Base-by-base conservation (phyloP, 768 basidiomycete species). In the Leucogyrophana mollusca region DNA sequence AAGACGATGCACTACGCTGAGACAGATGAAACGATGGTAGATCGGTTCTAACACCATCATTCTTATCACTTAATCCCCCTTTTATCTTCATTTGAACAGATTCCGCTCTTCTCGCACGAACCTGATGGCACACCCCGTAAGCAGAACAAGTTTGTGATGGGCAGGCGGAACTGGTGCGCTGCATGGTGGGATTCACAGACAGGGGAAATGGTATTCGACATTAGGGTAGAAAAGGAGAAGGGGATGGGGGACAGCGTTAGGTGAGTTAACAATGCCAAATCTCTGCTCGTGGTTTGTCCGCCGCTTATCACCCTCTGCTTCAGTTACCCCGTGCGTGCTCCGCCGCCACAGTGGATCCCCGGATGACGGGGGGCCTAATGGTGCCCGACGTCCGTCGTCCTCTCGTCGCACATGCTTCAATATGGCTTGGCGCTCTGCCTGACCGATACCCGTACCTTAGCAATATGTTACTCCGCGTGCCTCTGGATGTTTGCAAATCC, bases 11-110 rank as follows among this genome's bases (percentile, higher is more conserved):
- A 94, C 57, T 67, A 82, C 52, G 72, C 73, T 10, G 71, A 85
- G 13, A 98, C 95, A 0, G 95, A 96, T 56, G 94, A 97, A 63
- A 76, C 66, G 9, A 95, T 90, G 90, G 90, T 89, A 0, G 18
- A 64, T 33, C 22, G 1, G 14, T 40, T 9, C n/a, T 43, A 1
- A 2, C 34, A 43, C 37, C 5, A 14, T 37, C 9, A 20, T 13
- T 14, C 16, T 5, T 37, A 25, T 37, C n/a, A 17, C 39, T 13
- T 34, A 34, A 16, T 17, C 17, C 22, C 36, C 10, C 20, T 10
- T 16, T n/a, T 6, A 37, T 37, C 27, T 7, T 30, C 27, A 6
- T 13, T 32, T 16, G 34, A 34, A 13, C 47, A 90, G 90, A 61
- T 89, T 25, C 89, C 91, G 3, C 55, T 95, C 7, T 96, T 96